Base-by-base conservation (phyloP, 768 basidiomycete genomes). In the Phlebiopsis gigantea region DNA sequence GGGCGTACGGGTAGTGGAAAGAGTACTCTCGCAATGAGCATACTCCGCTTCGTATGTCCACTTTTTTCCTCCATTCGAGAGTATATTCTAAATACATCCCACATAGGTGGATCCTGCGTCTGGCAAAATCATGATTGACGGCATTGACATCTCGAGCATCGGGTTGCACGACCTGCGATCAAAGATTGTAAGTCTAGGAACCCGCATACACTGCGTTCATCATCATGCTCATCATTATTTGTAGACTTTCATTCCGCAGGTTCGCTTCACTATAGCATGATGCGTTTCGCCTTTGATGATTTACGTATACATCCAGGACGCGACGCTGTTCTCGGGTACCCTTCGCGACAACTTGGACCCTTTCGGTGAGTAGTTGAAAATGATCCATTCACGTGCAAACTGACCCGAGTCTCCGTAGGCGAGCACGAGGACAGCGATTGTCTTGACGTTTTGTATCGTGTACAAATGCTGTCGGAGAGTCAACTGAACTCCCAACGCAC, bases 1-100 rank as follows among this genome's bases (percentile, higher is more conserved):
- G 93, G 93, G 5, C 78, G 93, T 34, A 93, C 91, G 12, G 87
- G 88, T 3, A 88, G 87, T 60, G 88, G 88, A 14, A 91, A 91
- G 69, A 87, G 84, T 17, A 93, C 91, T 0, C 74, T 95, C 51
- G 90, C 90, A 0, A 91, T 90, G 89, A 88, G 88, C 63, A 74
- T 95, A 15, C 70, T 95, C 51, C 81, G 91, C 61, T 94, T 95
- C 63, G 85, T 87, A 63, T 53, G 84, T 75, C 25, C 12, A n/a
- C n/a, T 31, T 10, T 49, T 12, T 8, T 24, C 19, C 14, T 17
- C 34, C 21, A 12, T 10, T 4, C 50, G 46, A 17, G 50, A 41
- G 24, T 17, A 17, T 17, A 39, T 9, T 8, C 34, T 39, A 39
- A 39, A 39, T 8, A n/a, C n/a, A n/a, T n/a, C n/a, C n/a, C n/a